Evolutionary conservation across 306 rosid species (phyloP).

Genomic region (Oxytropis ochrocephala): DNA sequence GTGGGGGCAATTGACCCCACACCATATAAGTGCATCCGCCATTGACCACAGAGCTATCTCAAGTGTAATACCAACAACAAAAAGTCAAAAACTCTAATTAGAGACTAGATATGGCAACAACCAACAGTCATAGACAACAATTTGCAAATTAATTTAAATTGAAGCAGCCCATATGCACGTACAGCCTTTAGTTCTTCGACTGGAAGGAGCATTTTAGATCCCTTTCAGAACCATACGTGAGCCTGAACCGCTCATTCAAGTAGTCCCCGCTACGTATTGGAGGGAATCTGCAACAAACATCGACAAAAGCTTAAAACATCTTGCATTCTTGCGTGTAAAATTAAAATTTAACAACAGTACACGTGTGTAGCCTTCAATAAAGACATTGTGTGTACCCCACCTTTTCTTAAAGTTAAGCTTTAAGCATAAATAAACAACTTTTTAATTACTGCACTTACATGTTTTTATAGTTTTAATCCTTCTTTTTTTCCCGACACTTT

Average conservation of each 20-base stretch:
- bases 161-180: not conserved
- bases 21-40: too few species aligned
- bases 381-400: not conserved
- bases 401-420: not conserved
- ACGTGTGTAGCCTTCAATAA: not conserved
- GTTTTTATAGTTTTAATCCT: not conserved
- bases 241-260: constrained; percentile 57
- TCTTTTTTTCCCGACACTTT: too few species aligned
- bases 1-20: too few species aligned
- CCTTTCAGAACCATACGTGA: constrained; percentile 42
- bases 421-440: not conserved
- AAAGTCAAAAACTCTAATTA: too few species aligned
- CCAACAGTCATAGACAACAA: not conserved
- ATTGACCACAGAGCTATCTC: too few species aligned
- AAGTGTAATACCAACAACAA: too few species aligned
- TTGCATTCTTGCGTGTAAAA: not conserved
- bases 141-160: not conserved
- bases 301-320: not conserved
- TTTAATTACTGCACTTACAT: not conserved
- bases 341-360: not conserved
- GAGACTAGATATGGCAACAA: not conserved
- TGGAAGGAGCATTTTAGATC: constrained; percentile 11
- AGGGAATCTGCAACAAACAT: constrained; percentile 51
- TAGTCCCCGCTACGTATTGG: constrained; percentile 78
- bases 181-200: not conserved